A percentile compares a stretch with the other conserved stretches of the same genome.
These are phyloP conservation scores for Tilletia setariae DNA, from an alignment of 1,284 basidiomycete species.

Conservation along the genomic window DNA sequence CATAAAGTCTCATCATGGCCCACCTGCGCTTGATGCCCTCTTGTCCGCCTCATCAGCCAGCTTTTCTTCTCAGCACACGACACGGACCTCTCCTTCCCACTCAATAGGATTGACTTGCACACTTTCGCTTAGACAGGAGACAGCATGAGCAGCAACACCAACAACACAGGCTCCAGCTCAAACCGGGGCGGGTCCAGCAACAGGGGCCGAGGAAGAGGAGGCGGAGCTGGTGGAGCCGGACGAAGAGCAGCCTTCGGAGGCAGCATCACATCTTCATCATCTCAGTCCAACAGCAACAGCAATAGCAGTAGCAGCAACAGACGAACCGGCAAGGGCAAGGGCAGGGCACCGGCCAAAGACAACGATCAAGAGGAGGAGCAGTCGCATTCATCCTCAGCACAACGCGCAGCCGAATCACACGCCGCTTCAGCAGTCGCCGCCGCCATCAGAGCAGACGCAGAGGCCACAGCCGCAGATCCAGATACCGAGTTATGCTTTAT, in stretches of 20 bases:
- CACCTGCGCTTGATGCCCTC: too few relatives aligned
- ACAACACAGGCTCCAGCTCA: too few relatives aligned
- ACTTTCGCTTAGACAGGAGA: too few relatives aligned
- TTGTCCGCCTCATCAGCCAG: too few relatives aligned
- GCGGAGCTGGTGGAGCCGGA: not conserved
- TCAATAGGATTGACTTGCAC: too few relatives aligned
- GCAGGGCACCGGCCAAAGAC: too few relatives aligned
- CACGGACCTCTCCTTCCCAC: too few relatives aligned
- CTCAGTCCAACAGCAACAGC: not conserved
- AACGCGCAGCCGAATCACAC: slow-evolving; percentile 14
- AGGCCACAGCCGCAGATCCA: slow-evolving; percentile 56
- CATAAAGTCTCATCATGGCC: too few relatives aligned
- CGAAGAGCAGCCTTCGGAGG: slow-evolving; percentile 13
- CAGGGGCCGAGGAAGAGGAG: not conserved
- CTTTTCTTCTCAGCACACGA: too few relatives aligned
- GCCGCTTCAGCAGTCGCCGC: slow-evolving; percentile 14
- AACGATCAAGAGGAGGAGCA: too few relatives aligned
- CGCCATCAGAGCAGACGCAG: slow-evolving; percentile 25
- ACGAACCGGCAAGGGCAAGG: not conserved
- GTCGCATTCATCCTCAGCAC: not conserved
- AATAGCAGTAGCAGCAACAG: not conserved
- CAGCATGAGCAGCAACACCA: too few relatives aligned
- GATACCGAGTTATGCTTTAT: slow-evolving; percentile 73
- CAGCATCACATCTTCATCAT: slow-evolving; percentile 1
- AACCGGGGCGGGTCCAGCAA: too few relatives aligned